Base-by-base conservation (phyloP, 257 asterid genomes). In the Solanum ahanhuiri region DNA sequence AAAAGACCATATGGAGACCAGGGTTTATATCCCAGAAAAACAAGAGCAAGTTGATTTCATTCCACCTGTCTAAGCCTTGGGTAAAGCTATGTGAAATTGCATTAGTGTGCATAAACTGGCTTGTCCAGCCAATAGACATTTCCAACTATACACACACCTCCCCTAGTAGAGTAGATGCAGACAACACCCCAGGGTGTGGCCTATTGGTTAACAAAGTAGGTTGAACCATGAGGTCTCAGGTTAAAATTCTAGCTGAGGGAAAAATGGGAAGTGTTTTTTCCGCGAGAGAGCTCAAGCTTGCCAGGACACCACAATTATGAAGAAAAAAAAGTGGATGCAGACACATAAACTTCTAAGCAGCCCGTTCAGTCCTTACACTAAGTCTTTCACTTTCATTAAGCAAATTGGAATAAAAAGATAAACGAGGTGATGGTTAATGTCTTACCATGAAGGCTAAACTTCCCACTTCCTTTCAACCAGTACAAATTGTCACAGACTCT, bases 381-480 rank as follows among this genome's bases (percentile, higher is more conserved):
- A 71, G 25, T 8, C 48, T 18, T 71, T 17, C 45, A 70, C 45
- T 18, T 71, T 35, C 48, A 20, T 20, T 72, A 35, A 35, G 81
- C 31, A 72, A 72, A 72, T 72, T 35, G 51, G 81, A 75, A 39
- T 39, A 41, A n/a, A 75, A 75, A 6, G 18, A n/a, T 37, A 75
- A 39, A 39, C 2, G 43, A 15, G 43, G 18, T 81, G 25, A 17
- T 79, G 9, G 39, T 28, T 28, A 48, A 48, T 15, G 57, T 31
- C 76, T 31, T 79, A 93, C 99, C 99, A 58, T 93, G 96, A 84
- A 95, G 97, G 86, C 83, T 88, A 88, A 94, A 96, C 89, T 93
- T 95, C 64, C 99, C 99, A 88, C 98, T 93, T 88, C 98, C 98
- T 87, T 93, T 93, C 91, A 96, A 86, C 99, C 99, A 96, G 89